These are phyloP conservation scores for Colletotrichum lentis DNA, from an alignment of 2,329 filamentous ascomycete genomes.

Conservation along the genomic window DNA sequence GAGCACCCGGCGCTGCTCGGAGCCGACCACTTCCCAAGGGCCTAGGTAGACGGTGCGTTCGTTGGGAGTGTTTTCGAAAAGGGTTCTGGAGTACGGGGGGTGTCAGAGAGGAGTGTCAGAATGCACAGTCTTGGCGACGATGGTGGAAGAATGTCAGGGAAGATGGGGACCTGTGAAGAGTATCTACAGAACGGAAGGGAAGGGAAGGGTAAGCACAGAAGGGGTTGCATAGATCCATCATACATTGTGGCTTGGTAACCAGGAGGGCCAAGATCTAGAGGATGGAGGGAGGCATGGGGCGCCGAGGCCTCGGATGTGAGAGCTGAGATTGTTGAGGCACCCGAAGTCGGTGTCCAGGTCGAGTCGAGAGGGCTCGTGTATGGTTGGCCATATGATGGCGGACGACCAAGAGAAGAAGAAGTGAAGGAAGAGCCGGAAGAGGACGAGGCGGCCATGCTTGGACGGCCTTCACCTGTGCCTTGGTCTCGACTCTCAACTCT, in stretches of 20 bases:
- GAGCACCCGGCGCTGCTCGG: conserved; percentile 57
- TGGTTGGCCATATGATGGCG: conserved; percentile 52
- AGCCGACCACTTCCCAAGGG: conserved; percentile 61
- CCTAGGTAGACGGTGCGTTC: conserved; percentile 61
- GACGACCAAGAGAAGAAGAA: conserved; percentile 55
- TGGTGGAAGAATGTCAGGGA: conserved; percentile 29
- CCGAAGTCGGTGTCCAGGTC: conserved; percentile 57
- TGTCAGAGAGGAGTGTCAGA: conserved; percentile 23
- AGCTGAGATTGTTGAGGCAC: conserved; percentile 55
- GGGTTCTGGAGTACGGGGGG: conserved; percentile 49
- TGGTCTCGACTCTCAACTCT: conserved; percentile 4
- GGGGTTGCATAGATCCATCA: conserved; percentile 22
- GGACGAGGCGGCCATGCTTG: conserved; percentile 52
- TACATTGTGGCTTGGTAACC: conserved; percentile 65
- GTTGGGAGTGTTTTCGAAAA: conserved; percentile 59
- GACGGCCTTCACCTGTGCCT: conserved; percentile 3
- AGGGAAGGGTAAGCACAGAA: not conserved
- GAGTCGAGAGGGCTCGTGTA: conserved; percentile 56
- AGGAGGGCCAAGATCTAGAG: conserved; percentile 61
- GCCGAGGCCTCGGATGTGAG: conserved; percentile 51
- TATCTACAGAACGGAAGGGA: conserved; percentile 40
- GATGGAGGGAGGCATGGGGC: conserved; percentile 52
- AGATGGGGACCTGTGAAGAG: conserved; percentile 19
- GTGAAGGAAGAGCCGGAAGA: conserved; percentile 60
- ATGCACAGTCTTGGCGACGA: conserved; percentile 36